Evolutionary conservation across 116 monocot genomes (phyloP).

Genomic region (Trichopus zeylanicus): DNA sequence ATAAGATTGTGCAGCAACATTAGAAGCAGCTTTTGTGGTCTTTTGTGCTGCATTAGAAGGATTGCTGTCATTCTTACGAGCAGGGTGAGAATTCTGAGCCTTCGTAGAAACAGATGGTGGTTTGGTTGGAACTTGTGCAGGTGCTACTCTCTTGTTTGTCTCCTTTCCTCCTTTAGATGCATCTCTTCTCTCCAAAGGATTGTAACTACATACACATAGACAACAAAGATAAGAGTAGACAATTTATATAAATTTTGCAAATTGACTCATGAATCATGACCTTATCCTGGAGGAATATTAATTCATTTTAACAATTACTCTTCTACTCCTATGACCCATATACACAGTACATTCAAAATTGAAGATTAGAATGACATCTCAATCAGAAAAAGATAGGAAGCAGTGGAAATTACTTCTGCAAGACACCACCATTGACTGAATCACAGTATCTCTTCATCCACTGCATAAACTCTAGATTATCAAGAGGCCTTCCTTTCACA

Average conservation of each 20-base stretch:
- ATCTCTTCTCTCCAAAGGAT: slow-evolving; percentile 87
- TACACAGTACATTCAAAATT: no score
- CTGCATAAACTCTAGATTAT: slow-evolving; percentile 96
- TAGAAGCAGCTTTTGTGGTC: slow-evolving; percentile 18
- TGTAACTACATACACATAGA: no score
- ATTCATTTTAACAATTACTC: no score
- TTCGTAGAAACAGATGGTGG: slow-evolving; percentile 40
- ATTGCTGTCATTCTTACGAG: slow-evolving; percentile 39
- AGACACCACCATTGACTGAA: slow-evolving; percentile 46
- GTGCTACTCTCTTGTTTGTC: slow-evolving; percentile 34
- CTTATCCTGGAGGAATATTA: no score
- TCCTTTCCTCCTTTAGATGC: slow-evolving; percentile 84
- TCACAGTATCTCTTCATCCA: slow-evolving; percentile 96
- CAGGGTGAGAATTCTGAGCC: slow-evolving; percentile 32
- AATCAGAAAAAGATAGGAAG: no score
- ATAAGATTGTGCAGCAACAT: slow-evolving; percentile 36
- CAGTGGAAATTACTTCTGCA: slow-evolving; percentile 28
- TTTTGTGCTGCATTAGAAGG: slow-evolving; percentile 28
- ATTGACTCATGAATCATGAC: no score
- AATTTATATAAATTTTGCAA: no score
- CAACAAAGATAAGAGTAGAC: no score
- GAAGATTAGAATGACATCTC: no score
- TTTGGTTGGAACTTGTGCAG: slow-evolving; percentile 49
- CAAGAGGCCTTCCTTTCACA: slow-evolving; percentile 85
- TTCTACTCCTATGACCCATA: no score